These are phyloP conservation scores for Coemansia sp. DNA, from an alignment of 192 early-diverging fungal species.

Conservation along the genomic window DNA sequence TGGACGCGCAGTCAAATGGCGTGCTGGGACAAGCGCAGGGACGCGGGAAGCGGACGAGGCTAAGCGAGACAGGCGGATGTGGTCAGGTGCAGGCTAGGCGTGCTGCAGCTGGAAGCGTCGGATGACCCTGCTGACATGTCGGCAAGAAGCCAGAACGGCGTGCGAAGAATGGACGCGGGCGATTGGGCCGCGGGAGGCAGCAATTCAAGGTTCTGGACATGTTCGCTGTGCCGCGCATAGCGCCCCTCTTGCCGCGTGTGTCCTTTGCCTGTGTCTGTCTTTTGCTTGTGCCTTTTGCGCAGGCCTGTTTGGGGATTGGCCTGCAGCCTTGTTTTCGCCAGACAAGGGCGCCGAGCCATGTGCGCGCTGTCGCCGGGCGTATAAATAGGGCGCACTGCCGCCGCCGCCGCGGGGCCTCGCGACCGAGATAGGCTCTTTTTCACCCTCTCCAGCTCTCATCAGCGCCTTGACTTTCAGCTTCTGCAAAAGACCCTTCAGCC, in stretches of 20 bases:
- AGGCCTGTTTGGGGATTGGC: not conserved
- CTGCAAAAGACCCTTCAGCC: not conserved
- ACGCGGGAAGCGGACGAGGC: no score
- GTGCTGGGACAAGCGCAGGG: not conserved
- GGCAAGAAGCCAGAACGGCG: conserved; percentile 4
- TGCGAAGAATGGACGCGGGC: conserved; percentile 1
- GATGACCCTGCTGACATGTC: not conserved
- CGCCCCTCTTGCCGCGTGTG: not conserved
- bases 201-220: conserved; percentile 51
- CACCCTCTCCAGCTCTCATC: not conserved
- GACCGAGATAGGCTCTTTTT: conserved; percentile 2
- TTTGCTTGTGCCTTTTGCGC: not conserved
- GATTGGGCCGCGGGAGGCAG: conserved; percentile 2
- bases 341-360: not conserved
- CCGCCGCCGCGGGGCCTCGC: not conserved
- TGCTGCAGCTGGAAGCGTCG: conserved; percentile 1
- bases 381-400: not conserved
- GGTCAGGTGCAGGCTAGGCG: not conserved
- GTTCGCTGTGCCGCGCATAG: conserved; percentile 35
- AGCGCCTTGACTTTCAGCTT: not conserved
- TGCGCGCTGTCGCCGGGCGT: not conserved
- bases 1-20: not conserved
- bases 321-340: not conserved
- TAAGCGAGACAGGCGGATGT: not conserved
- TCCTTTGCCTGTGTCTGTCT: not conserved